Percentiles rank a stretch among this genome's conserved stretches.
phyloP scores from a whole-genome alignment of 2,329 filamentous ascomycete species.

The Exophiala aquamarina region DNA sequence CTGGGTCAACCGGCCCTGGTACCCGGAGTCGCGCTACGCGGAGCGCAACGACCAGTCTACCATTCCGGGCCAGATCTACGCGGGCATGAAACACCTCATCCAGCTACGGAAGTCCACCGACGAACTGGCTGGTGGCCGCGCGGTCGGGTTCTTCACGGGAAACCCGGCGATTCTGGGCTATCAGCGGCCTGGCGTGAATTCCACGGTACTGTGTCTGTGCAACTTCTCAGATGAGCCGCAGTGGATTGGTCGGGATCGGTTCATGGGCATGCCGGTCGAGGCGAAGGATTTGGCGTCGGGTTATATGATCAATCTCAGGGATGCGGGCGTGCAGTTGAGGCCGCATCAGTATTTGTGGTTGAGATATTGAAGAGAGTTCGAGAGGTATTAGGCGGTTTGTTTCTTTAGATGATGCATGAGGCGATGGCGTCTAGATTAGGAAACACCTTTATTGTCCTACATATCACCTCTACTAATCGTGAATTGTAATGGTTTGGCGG shows the following conservation, averaged over 20 bases:
- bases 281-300: slow-evolving; percentile 23
- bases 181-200: slow-evolving; percentile 20
- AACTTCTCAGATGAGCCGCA: slow-evolving; percentile 25
- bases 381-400: too few species aligned
- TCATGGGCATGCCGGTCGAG: slow-evolving; percentile 24
- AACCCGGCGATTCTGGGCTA: slow-evolving; percentile 26
- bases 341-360: slow-evolving; percentile 27
- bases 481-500: too few species aligned
- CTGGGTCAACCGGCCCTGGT: slow-evolving; percentile 26
- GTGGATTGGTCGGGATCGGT: slow-evolving; percentile 26
- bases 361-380: slow-evolving; percentile 11
- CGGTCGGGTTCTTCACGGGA: slow-evolving; percentile 25
- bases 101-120: slow-evolving; percentile 23
- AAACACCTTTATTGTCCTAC: too few species aligned
- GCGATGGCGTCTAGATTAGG: too few species aligned
- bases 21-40: slow-evolving; percentile 21
- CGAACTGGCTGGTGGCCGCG: slow-evolving; percentile 23
- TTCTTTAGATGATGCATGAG: not conserved
- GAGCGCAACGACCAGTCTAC: slow-evolving; percentile 22
- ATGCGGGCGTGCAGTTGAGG: slow-evolving; percentile 25
- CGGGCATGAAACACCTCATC: slow-evolving; percentile 25
- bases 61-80: slow-evolving; percentile 22
- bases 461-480: too few species aligned
- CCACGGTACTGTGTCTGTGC: slow-evolving; percentile 25
- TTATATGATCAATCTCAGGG: slow-evolving; percentile 21